Conservation (phyloP, 768 basidiomycete species). For the Termitomyces sp. region DNA sequence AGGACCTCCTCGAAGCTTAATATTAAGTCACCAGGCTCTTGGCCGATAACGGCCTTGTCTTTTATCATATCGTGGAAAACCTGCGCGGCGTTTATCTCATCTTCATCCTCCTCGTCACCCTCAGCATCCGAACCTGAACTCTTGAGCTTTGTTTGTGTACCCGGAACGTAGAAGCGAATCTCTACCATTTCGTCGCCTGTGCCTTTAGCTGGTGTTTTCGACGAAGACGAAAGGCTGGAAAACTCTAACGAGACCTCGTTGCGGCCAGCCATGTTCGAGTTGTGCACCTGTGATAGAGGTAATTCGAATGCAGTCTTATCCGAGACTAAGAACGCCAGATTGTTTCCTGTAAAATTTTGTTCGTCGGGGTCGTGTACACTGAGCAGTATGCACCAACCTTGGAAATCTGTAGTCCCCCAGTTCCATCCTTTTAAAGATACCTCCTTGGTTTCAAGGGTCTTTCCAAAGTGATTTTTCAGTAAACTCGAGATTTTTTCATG, state of each 20-base stretch:
- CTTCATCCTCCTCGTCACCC: slow-evolving; percentile 63
- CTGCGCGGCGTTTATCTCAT: slow-evolving; percentile 88
- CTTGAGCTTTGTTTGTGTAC: slow-evolving; percentile 53
- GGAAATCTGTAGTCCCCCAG: slow-evolving; percentile 94
- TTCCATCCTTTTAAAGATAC: slow-evolving; percentile 95
- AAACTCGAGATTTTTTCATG: slow-evolving; percentile 79
- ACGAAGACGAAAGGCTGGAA: slow-evolving; percentile 37
- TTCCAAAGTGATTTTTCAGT: slow-evolving; percentile 82
- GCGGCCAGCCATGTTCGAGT: slow-evolving; percentile 96
- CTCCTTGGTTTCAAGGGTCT: slow-evolving; percentile 83
- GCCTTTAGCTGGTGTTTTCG: slow-evolving; percentile 31
- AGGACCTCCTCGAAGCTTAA: slow-evolving; percentile 94
- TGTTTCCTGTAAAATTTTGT: slow-evolving; percentile 55
- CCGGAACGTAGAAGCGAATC: slow-evolving; percentile 95
- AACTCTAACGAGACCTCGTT: slow-evolving; percentile 99
- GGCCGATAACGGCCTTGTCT: slow-evolving; percentile 92
- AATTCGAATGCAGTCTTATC: slow-evolving; percentile 88
- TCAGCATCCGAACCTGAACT: slow-evolving; percentile 66
- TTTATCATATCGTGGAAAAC: slow-evolving; percentile 96
- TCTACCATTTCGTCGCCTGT: slow-evolving; percentile 87
- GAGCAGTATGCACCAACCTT: slow-evolving; percentile 46
- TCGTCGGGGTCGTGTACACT: background rate
- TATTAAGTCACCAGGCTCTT: slow-evolving; percentile 86
- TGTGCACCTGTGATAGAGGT: slow-evolving; percentile 80
- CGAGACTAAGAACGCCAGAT: slow-evolving; percentile 86